Percentiles rank a stretch among this genome's conserved stretches.
phyloP scores from a whole-genome alignment of 495 filamentous ascomycete genomes.

The Neurospora sp. region DNA sequence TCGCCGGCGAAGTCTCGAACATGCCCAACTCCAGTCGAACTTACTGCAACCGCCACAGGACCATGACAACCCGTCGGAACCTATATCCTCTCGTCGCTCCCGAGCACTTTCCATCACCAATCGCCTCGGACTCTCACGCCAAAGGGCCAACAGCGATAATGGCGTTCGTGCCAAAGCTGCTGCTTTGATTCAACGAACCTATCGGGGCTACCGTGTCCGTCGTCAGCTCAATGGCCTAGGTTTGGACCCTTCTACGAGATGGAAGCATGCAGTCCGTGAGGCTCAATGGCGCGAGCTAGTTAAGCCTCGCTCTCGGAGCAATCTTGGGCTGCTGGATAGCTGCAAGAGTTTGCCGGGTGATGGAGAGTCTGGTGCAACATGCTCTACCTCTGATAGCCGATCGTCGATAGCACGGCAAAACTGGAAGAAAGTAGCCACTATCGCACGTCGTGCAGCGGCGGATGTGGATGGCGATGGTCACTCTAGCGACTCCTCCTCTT shows the following conservation, averaged over 20 bases:
- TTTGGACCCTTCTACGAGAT: slow-evolving; percentile 56
- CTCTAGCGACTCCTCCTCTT: slow-evolving; percentile 1
- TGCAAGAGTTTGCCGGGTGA: background rate
- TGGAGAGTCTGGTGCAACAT: background rate
- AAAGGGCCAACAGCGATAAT: slow-evolving; percentile 5
- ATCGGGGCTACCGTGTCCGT: slow-evolving; percentile 60
- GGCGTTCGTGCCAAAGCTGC: slow-evolving; percentile 32
- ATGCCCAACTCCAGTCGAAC: slow-evolving; percentile 13
- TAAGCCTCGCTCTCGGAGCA: slow-evolving; percentile 31
- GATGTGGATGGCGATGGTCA: slow-evolving; percentile 41
- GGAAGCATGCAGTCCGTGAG: slow-evolving; percentile 58
- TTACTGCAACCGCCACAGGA: slow-evolving; percentile 3
- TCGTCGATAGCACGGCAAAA: slow-evolving; percentile 44
- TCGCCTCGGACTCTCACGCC: background rate
- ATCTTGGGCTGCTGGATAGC: background rate
- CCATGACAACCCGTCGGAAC: background rate
- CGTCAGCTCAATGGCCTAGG: slow-evolving; percentile 53
- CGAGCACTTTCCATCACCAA: background rate
- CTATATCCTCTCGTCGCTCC: background rate
- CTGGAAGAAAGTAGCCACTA: slow-evolving; percentile 62
- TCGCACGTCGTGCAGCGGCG: slow-evolving; percentile 59
- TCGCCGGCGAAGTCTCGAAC: slow-evolving; percentile 16
- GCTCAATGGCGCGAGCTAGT: slow-evolving; percentile 49
- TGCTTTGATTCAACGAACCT: slow-evolving; percentile 51
- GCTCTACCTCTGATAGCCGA: slow-evolving; percentile 2